A percentile compares a stretch with the other conserved stretches of the same genome.
These are phyloP conservation scores for Colletotrichum simmondsii DNA, from an alignment of 2,329 filamentous ascomycete genomes.

Conservation along the genomic window DNA sequence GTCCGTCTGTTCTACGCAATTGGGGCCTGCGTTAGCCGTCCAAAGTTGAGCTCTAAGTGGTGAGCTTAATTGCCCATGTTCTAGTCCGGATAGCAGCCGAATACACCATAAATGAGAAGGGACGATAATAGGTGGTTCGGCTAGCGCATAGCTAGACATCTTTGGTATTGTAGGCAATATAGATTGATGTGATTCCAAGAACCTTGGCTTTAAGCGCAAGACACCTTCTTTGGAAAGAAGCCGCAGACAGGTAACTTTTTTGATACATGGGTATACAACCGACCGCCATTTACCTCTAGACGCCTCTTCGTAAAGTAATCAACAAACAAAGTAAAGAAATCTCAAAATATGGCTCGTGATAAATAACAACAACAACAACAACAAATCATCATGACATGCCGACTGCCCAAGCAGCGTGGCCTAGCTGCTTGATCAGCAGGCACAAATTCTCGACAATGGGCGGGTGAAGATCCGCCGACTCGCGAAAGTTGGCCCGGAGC, in stretches of 20 bases:
- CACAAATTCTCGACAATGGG: constrained; percentile 76
- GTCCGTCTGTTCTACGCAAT: neutral
- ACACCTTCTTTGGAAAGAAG: constrained; percentile 1
- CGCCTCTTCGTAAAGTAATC: neutral
- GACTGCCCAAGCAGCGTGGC: constrained; percentile 57
- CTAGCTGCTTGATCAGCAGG: constrained; percentile 70
- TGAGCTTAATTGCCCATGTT: neutral
- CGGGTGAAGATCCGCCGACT: constrained; percentile 56
- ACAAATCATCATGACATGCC: constrained; percentile 39
- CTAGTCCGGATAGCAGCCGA: no score
- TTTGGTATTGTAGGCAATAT: constrained; percentile 7
- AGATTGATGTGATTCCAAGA: constrained; percentile 5
- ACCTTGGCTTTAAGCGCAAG: neutral
- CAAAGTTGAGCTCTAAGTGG: neutral
- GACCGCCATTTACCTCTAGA: constrained; percentile 9
- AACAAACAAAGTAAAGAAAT: neutral
- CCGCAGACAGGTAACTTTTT: constrained; percentile 18
- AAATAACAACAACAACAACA: neutral
- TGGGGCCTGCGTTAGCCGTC: neutral
- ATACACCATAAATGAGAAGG: neutral
- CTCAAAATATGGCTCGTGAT: neutral
- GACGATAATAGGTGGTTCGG: neutral
- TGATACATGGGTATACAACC: constrained; percentile 26
- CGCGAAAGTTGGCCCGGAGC: constrained; percentile 63
- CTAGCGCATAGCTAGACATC: neutral